phyloP scores from a whole-genome alignment of 352 stramenopile genomes.

The Thalassiosira hispida region DNA sequence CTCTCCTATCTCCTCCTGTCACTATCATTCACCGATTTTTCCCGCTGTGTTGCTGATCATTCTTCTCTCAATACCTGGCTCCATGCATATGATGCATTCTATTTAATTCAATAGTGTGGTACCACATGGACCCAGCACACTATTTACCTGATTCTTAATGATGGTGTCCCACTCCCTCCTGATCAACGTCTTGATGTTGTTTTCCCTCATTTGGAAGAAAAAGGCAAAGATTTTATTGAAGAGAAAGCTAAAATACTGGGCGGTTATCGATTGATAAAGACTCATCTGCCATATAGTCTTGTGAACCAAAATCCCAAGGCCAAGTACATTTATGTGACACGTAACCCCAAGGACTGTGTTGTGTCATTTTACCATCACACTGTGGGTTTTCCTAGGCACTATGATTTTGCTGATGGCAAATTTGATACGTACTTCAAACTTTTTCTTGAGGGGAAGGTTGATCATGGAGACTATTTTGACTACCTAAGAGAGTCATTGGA shows the following conservation, averaged over 20 bases:
- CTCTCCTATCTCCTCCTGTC: neutral
- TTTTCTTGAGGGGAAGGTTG: constrained; percentile 62
- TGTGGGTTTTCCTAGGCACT: constrained; percentile 52
- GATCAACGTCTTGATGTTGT: constrained; percentile 52
- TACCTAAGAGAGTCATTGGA: constrained; percentile 53
- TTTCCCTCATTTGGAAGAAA: constrained; percentile 65
- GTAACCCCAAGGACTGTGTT: constrained; percentile 71
- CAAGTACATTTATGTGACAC: constrained; percentile 66
- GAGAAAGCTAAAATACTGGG: constrained; percentile 39
- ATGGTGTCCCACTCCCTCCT: constrained; percentile 44
- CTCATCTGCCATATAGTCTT: constrained; percentile 58
- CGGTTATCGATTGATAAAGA: constrained; percentile 63
- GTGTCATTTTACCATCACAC: constrained; percentile 71
- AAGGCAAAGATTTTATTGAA: constrained; percentile 52
- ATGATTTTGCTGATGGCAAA: constrained; percentile 57
- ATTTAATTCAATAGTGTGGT: constrained; percentile 37
- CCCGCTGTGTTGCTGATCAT: too few species aligned
- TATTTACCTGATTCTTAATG: constrained; percentile 62
- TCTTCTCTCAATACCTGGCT: too few species aligned
- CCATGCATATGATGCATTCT: neutral
- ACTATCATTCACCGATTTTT: too few species aligned
- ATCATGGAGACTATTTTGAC: constrained; percentile 68
- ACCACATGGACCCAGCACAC: constrained; percentile 65
- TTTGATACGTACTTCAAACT: constrained; percentile 71
- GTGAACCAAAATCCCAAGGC: constrained; percentile 44